These are phyloP conservation scores for Saxophila tyrrhenica DNA, from an alignment of 495 filamentous ascomycete genomes.

Conservation along the genomic window DNA sequence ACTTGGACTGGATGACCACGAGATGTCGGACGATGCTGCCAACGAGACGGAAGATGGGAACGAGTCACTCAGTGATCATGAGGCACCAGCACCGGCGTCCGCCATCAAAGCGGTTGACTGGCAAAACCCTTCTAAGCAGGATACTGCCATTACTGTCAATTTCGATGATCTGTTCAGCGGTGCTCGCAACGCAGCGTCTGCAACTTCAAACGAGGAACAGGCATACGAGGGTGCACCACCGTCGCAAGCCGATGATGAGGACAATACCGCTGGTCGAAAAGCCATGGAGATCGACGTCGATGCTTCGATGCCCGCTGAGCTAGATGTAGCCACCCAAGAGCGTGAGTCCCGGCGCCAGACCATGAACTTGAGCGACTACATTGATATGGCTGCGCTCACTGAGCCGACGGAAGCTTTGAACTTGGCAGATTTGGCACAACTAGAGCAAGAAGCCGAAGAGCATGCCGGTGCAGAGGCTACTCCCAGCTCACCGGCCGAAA, in stretches of 20 bases:
- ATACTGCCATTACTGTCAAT: conserved; percentile 7
- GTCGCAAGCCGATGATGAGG: background rate
- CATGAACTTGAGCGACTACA: conserved; percentile 17
- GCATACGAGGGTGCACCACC: background rate
- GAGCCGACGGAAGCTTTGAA: conserved; percentile 6
- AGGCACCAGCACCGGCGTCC: background rate
- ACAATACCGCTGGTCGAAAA: background rate
- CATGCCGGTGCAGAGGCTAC: background rate
- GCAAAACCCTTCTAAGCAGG: conserved; percentile 10
- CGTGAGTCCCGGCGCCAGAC: background rate
- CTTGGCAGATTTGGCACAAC: background rate
- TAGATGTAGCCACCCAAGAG: background rate
- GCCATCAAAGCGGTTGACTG: conserved; percentile 13
- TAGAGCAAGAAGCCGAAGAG: background rate
- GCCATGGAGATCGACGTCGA: background rate
- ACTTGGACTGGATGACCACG: background rate
- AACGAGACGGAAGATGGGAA: background rate
- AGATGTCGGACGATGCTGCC: background rate
- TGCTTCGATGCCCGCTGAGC: background rate
- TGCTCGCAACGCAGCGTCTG: background rate
- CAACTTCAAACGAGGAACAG: background rate
- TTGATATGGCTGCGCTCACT: conserved; percentile 12
- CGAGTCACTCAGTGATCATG: background rate
- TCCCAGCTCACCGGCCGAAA: no score
- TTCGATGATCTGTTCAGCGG: conserved; percentile 1